Base-by-base conservation (phyloP, 2,329 filamentous ascomycete genomes). In the Metarhizium robertsii region DNA sequence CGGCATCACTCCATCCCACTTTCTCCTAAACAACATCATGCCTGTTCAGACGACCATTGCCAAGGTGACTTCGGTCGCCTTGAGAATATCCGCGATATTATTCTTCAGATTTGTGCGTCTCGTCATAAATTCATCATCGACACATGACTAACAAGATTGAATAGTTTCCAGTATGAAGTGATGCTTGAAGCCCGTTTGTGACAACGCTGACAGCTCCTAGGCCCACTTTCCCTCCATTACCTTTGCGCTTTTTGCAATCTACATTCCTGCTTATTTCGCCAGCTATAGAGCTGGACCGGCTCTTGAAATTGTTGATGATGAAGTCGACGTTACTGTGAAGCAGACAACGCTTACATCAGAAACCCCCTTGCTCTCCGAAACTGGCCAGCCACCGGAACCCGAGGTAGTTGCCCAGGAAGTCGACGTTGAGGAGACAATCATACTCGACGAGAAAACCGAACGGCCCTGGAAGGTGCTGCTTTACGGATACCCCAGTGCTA, bases 401-500 rank as follows among this genome's bases (percentile, higher is more conserved):
- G 65, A 71, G 29, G 58, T 77, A 32, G 64, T 75, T 5, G 67
- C 73, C 18, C 73, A 79, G 55, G 75, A 83, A 56, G 72, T 90
- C 40, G 78, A 83, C 32, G 73, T 90, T 29, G 67, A 83, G 55
- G 86, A 91, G 66, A 85, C 79, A 0, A 70, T 88, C 4, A 66
- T 83, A 11, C 62, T 87, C 16, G 73, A 80, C 52, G 75, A 85
- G 64, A 80, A 80, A 61, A 74, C 79, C 13, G 69, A 80, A 2
- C 76, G 76, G 25, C 72, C 81, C 1, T 72, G 87, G 61, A 79
- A 78, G 60, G 88, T 89, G 3, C 74, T 97, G 6, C 71, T 95
- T 29, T 83, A 83, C 3, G 94, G 94, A 3, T 73, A 86, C 0
- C 92, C 94, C 1, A 90, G 84, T 62, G 81, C 87, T 6, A 79